A percentile compares a stretch with the other conserved stretches of the same genome.
These are phyloP conservation scores for Boletus reticuloceps DNA, from an alignment of 768 basidiomycete genomes.

Conservation along the genomic window DNA sequence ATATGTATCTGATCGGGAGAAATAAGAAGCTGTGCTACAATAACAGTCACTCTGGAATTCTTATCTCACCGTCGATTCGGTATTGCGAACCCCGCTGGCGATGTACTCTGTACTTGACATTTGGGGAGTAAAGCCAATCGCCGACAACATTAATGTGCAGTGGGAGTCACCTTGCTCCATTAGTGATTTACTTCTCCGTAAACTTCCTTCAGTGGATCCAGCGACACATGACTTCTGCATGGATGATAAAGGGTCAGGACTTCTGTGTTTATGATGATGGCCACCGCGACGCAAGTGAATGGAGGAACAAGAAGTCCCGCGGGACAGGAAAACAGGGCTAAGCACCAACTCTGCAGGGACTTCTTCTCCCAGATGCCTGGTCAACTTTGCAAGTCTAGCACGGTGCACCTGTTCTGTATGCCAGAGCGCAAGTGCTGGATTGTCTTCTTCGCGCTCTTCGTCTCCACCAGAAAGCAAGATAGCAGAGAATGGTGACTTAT, in stretches of 20 bases:
- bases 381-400: conserved; percentile 35
- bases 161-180: conserved; percentile 4
- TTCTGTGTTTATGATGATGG: conserved; percentile 9
- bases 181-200: conserved; percentile 33
- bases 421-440: conserved; percentile 1
- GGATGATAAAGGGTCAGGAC: conserved; percentile 13
- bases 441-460: conserved; percentile 5
- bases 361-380: conserved; percentile 37
- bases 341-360: conserved; percentile 37
- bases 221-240: background rate
- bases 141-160: background rate
- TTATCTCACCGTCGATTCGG: conserved; percentile 6
- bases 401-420: conserved; percentile 27
- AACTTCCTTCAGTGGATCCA: background rate
- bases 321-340: conserved; percentile 3
- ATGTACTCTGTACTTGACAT: background rate
- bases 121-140: background rate
- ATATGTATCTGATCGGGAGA: background rate
- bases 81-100: background rate
- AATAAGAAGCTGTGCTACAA: conserved; percentile 1
- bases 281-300: background rate
- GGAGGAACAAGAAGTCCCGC: background rate
- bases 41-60: background rate
- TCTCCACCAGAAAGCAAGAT: conserved; percentile 7
- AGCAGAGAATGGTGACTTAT: conserved; percentile 10